These are phyloP conservation scores for Chaetomium sp. DNA, from an alignment of 2,329 filamentous ascomycete genomes.

Conservation along the genomic window DNA sequence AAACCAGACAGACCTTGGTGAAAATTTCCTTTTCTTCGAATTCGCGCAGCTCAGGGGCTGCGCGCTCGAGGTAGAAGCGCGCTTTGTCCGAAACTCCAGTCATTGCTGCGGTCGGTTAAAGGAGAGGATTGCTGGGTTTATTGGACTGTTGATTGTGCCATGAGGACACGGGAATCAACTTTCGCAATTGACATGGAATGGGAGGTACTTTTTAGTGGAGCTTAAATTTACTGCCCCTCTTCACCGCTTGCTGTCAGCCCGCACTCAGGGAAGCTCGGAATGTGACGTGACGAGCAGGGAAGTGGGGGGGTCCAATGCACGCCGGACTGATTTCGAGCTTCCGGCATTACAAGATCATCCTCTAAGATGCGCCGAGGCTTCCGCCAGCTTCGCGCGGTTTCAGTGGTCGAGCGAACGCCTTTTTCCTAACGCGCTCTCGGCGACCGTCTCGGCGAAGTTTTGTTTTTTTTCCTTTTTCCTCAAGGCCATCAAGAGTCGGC, in stretches of 20 bases:
- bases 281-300: neutral
- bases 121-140: too few relatives aligned
- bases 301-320: neutral
- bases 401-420: neutral
- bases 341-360: neutral
- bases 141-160: neutral
- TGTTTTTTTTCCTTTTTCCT: neutral
- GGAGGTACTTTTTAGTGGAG: conserved; percentile 38
- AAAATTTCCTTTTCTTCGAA: conserved; percentile 93
- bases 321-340: neutral
- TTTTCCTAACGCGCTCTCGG: neutral
- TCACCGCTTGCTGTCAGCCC: conserved; percentile 19
- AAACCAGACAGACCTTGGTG: conserved; percentile 60
- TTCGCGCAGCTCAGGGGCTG: conserved; percentile 87
- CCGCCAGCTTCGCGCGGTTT: conserved; percentile 17
- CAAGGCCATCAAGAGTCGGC: neutral
- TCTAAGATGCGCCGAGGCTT: conserved; percentile 27
- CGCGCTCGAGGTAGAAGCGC: conserved; percentile 90
- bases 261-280: neutral
- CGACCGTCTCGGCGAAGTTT: neutral
- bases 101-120: conserved; percentile 53
- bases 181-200: conserved; percentile 4
- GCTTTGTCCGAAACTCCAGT: conserved; percentile 88
- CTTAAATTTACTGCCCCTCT: neutral
- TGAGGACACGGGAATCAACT: neutral